Evolutionary conservation across 2,329 filamentous ascomycete genomes (phyloP), one percentile per base, ranked within the genome.

Genomic region (Fusarium mexicanum): DNA sequence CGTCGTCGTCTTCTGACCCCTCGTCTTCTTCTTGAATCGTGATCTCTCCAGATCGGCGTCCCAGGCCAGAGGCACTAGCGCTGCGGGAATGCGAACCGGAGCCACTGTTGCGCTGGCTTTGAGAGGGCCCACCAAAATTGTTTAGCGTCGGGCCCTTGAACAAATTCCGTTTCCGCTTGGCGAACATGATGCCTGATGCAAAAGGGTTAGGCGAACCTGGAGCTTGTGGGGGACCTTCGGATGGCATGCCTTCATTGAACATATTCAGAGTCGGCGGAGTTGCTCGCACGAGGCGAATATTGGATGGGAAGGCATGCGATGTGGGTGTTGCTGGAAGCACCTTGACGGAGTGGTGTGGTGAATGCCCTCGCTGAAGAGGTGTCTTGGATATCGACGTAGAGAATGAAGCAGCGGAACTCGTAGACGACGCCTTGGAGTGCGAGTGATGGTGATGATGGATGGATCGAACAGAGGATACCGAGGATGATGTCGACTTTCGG

Each of bases 401-500:
- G 8, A 92, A 91, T 1, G 92, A 92, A 29, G 91, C 92, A 68
- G 92, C 93, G 10, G 93, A 98, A 48, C 95, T 98, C 2, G 95
- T 96, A 0, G 95, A 98, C 1, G 94, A 97, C 0, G 96, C 95
- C 83, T 98, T 98, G 29, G 95, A 98, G 81, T 98, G 96, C 4
- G 92, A 92, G 80, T 96, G 93, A 61, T 92, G 91, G 74, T 94
- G 92, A 75, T 95, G 94, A 78, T 96, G 95, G 79, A 98, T 94
- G 50, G 93, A 97, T 67, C 96, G 92, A 65, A 99, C 92, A 0
- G 95, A 98, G 2, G 95, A 98, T 22, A 99, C 91, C 0, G 95
- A 98, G 0, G 95, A 98, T 1, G 95, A 98, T 0, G 96, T 99
- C 2, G 96, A 98, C 81, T 98, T 98, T 69, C 96, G 91, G 43